phyloP scores from a whole-genome alignment of 2,329 filamentous ascomycete genomes.

The Neonectria faginata region DNA sequence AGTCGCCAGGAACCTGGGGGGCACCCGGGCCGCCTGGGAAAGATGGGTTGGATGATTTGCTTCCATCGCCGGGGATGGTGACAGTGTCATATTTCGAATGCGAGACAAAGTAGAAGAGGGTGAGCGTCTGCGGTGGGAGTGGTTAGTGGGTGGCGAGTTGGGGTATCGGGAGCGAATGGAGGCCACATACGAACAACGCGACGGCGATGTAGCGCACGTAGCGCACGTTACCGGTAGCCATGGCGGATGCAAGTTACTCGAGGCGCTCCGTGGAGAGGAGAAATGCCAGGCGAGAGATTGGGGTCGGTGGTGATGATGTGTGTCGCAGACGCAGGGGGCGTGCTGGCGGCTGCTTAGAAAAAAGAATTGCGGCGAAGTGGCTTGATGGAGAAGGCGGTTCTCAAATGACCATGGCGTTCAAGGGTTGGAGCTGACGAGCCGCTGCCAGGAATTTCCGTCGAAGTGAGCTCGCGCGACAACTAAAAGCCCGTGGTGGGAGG shows the following conservation, averaged over 20 bases:
- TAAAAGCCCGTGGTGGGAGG: slow-evolving; percentile 14
- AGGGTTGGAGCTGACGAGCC: slow-evolving; percentile 11
- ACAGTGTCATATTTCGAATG: slow-evolving; percentile 62
- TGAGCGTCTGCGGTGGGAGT: slow-evolving; percentile 31
- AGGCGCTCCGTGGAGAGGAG: slow-evolving; percentile 27
- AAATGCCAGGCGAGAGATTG: slow-evolving; percentile 26
- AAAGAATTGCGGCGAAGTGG: slow-evolving; percentile 26
- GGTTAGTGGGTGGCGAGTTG: slow-evolving; percentile 29
- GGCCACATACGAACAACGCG: slow-evolving; percentile 79
- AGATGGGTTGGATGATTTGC: slow-evolving; percentile 17
- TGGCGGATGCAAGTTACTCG: slow-evolving; percentile 51
- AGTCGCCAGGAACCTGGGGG: slow-evolving; percentile 40
- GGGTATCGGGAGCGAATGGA: slow-evolving; percentile 3
- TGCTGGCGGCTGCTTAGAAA: slow-evolving; percentile 11
- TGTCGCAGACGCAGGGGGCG: slow-evolving; percentile 24
- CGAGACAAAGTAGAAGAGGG: slow-evolving; percentile 85
- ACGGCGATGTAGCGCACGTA: slow-evolving; percentile 84
- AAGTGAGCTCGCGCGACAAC: slow-evolving; percentile 18
- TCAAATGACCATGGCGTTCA: slow-evolving; percentile 25
- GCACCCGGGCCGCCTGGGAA: slow-evolving; percentile 43
- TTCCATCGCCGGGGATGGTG: slow-evolving; percentile 35
- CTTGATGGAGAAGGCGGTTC: slow-evolving; percentile 10
- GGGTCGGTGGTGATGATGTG: slow-evolving; percentile 36
- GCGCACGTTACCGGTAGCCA: slow-evolving; percentile 77
- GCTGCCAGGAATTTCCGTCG: slow-evolving; percentile 17